Conservation (phyloP, 2,329 filamentous ascomycete genomes). For the Sporothrix globosa region DNA sequence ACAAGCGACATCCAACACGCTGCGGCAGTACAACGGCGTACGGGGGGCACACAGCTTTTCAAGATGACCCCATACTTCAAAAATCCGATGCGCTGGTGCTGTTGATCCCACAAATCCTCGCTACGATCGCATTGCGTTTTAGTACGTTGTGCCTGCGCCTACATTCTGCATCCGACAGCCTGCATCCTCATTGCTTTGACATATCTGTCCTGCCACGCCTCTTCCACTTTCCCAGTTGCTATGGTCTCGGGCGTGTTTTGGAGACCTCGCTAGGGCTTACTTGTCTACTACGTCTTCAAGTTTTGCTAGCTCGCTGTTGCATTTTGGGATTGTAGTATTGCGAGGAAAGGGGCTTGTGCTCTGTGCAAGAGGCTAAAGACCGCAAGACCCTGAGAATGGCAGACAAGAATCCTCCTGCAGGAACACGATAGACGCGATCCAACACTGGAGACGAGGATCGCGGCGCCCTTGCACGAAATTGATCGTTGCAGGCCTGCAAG, state of each 20-base stretch:
- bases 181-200: neutral
- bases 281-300: neutral
- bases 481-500: neutral
- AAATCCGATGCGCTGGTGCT: conserved; percentile 10
- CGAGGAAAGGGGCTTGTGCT: neutral
- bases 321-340: neutral
- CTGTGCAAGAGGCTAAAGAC: neutral
- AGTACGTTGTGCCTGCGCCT: neutral
- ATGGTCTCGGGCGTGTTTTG: neutral
- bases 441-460: neutral
- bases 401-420: neutral
- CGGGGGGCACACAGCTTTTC: neutral
- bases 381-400: neutral
- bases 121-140: neutral
- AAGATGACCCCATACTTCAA: neutral
- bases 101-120: neutral
- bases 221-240: neutral
- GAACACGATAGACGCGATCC: neutral
- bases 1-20: neutral
- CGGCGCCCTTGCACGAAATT: neutral
- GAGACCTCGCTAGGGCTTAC: conserved; percentile 16
- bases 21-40: no score
- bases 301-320: neutral
- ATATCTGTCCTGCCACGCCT: neutral
- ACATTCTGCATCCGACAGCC: neutral